phyloP scores from a whole-genome alignment of 768 basidiomycete genomes.

The Trametes villosa region DNA sequence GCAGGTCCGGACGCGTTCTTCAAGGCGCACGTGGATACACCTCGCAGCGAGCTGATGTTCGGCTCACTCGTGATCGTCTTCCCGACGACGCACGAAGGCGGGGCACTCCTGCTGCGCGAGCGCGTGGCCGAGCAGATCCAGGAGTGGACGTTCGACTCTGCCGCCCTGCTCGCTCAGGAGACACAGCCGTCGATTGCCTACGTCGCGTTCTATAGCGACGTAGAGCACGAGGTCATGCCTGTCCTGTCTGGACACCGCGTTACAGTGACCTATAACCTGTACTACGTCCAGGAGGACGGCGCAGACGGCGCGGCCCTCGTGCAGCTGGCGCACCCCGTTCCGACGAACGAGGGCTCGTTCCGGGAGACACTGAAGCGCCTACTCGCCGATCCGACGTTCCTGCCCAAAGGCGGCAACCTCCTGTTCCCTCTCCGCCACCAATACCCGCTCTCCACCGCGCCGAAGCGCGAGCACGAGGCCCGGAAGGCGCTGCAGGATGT shows the following conservation, averaged over 20 bases:
- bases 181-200: constrained; percentile 37
- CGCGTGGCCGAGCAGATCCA: neutral
- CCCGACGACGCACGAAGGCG: constrained; percentile 51
- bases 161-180: constrained; percentile 25
- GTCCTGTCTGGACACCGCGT: constrained; percentile 48
- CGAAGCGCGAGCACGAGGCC: too few species aligned
- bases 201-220: constrained; percentile 48
- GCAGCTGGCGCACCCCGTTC: too few species aligned
- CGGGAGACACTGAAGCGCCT: too few species aligned
- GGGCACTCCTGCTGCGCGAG: constrained; percentile 41
- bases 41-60: constrained; percentile 48
- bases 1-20: constrained; percentile 48
- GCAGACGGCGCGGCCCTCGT: neutral
- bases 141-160: constrained; percentile 46
- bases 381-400: too few species aligned
- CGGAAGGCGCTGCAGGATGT: too few species aligned
- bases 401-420: too few species aligned
- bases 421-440: too few species aligned
- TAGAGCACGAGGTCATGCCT: constrained; percentile 50
- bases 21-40: constrained; percentile 55
- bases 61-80: constrained; percentile 57
- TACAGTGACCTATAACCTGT: constrained; percentile 50
- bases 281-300: constrained; percentile 20
- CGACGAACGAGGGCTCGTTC: too few species aligned
- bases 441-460: too few species aligned